Conservation (phyloP, 305 asterid species). For the Plantago coronopus region DNA sequence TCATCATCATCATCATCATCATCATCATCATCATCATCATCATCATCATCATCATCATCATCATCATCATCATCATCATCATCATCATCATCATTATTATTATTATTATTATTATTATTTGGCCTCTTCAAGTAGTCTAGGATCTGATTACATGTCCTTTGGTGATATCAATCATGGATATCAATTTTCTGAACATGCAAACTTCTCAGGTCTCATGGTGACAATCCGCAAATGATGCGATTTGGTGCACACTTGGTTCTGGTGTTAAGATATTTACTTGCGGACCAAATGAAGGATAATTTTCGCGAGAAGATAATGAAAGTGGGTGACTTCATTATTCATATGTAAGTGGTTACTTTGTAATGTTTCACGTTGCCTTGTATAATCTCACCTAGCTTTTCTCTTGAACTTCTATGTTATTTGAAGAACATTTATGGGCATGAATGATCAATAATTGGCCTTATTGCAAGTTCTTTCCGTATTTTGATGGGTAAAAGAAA, state of each 20-base stretch:
- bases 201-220: constrained; percentile 90
- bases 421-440: neutral
- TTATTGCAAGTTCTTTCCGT: constrained; percentile 1
- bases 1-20: no score
- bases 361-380: constrained; percentile 13
- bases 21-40: no score
- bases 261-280: constrained; percentile 80
- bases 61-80: no score
- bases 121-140: no score
- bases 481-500: constrained; percentile 11
- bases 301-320: constrained; percentile 85
- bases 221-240: constrained; percentile 99
- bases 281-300: constrained; percentile 75
- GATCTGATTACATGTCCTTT: no score
- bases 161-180: no score
- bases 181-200: constrained; percentile 24
- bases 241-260: constrained; percentile 98
- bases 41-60: no score
- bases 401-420: constrained; percentile 14
- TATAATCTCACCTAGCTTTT: neutral
- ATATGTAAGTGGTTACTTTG: constrained; percentile 59
- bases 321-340: constrained; percentile 91
- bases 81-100: no score
- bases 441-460: neutral
- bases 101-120: no score